A percentile compares a stretch with the other conserved stretches of the same genome.
Evolutionary conservation across 805 yeast genomes (phyloP).

Genomic region (Wickerhamomyces chambardii): DNA sequence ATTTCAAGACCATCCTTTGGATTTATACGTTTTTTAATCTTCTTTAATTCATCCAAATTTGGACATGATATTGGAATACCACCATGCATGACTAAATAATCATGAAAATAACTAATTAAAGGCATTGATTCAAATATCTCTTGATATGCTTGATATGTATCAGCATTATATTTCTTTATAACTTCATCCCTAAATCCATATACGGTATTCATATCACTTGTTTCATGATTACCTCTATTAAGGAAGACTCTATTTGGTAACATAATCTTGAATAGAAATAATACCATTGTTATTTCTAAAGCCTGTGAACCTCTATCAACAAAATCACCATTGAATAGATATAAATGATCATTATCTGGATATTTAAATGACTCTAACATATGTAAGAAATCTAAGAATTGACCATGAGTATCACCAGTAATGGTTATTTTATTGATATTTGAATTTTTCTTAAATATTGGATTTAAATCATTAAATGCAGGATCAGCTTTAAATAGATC

Average conservation of each 20-base stretch:
- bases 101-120: slow-evolving; percentile 72
- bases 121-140: slow-evolving; percentile 85
- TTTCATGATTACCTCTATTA: slow-evolving; percentile 96
- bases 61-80: slow-evolving; percentile 77
- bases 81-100: slow-evolving; percentile 89
- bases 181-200: slow-evolving; percentile 97
- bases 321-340: slow-evolving; percentile 92
- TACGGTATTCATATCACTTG: slow-evolving; percentile 92
- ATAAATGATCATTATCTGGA: slow-evolving; percentile 57
- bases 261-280: slow-evolving; percentile 68
- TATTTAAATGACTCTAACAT: slow-evolving; percentile 69
- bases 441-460: slow-evolving; percentile 15
- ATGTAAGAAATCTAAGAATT: slow-evolving; percentile 81
- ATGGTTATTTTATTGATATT: slow-evolving; percentile 55
- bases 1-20: slow-evolving; percentile 88
- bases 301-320: slow-evolving; percentile 99
- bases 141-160: slow-evolving; percentile 72
- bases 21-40: slow-evolving; percentile 78
- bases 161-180: slow-evolving; percentile 78
- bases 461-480: slow-evolving; percentile 63
- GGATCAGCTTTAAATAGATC: slow-evolving; percentile 57
- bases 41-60: slow-evolving; percentile 65
- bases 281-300: slow-evolving; percentile 82
- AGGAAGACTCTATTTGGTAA: slow-evolving; percentile 64
- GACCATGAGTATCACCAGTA: slow-evolving; percentile 98